Evolutionary conservation across 2,329 filamentous ascomycete genomes (phyloP).

Genomic region (Fusarium dlaminii): DNA sequence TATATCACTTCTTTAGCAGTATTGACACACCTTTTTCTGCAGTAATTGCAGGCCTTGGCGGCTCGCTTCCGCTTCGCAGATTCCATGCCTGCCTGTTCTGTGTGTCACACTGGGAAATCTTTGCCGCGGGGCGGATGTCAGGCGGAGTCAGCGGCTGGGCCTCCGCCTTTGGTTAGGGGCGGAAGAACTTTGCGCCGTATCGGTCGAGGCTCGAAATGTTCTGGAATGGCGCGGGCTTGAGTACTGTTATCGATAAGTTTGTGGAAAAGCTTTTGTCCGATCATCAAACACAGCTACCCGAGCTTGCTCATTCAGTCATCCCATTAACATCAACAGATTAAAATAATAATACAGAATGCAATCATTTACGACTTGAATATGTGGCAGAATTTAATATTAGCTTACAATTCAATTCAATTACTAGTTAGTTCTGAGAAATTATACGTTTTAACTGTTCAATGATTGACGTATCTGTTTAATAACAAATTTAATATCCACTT

Average conservation of each 20-base stretch:
- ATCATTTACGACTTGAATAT: background rate
- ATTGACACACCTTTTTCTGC: slow-evolving; percentile 25
- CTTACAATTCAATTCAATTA: background rate
- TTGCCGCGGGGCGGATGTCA: slow-evolving; percentile 23
- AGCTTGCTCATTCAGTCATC: background rate
- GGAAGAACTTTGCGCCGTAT: background rate
- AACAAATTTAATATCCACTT: no score
- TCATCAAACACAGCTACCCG: background rate
- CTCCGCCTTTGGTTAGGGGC: background rate
- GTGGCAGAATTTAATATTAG: rapidly evolving
- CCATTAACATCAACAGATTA: rapidly evolving
- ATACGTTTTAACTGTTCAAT: rapidly evolving
- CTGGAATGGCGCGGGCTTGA: no score
- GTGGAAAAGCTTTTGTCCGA: background rate
- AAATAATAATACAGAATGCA: background rate
- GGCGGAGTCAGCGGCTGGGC: slow-evolving; percentile 24
- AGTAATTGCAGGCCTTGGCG: slow-evolving; percentile 39
- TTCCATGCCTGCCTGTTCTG: slow-evolving; percentile 18
- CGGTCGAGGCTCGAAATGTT: no score
- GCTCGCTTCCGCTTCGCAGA: slow-evolving; percentile 37
- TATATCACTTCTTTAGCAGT: background rate
- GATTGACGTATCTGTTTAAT: no score
- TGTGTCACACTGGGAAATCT: slow-evolving; percentile 14
- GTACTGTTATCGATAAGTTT: background rate
- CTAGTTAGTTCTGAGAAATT: rapidly evolving